Conservation (phyloP, 305 asterid species). For the Rubia occidens region DNA sequence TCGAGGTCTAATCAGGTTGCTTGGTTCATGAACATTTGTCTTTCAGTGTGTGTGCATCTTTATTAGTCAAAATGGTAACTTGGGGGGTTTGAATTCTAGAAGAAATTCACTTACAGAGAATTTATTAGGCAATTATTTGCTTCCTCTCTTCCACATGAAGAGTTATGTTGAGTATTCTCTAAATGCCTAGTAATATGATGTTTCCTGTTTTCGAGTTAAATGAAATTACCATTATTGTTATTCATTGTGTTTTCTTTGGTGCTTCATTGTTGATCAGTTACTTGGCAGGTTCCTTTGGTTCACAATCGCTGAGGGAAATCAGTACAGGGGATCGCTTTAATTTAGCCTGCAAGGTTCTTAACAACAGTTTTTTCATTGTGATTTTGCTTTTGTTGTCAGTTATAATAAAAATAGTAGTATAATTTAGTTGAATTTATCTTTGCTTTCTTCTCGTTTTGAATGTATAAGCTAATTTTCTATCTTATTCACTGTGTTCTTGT, state of each 20-base stretch:
- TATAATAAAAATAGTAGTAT: not conserved
- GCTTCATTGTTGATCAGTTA: conserved; percentile 16
- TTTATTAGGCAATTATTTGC: not conserved
- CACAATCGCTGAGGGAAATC: conserved; percentile 39
- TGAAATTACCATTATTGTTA: conserved; percentile 7
- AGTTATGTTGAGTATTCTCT: not conserved
- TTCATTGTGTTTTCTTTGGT: conserved; percentile 9
- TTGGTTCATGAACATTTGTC: not conserved
- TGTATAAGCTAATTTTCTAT: conserved; percentile 11
- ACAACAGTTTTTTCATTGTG: not conserved
- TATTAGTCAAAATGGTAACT: not conserved
- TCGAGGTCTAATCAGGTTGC: not conserved
- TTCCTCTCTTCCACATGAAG: not conserved
- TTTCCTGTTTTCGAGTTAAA: not conserved
- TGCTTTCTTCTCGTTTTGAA: not conserved
- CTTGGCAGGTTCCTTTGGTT: conserved; percentile 36
- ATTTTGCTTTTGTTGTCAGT: not conserved
- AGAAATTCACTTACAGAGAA: not conserved
- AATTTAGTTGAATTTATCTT: not conserved
- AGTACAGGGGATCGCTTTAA: conserved; percentile 42
- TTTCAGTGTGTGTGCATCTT: not conserved
- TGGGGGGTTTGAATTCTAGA: not conserved
- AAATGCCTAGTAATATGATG: not conserved
- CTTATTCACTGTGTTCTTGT: conserved; percentile 13
- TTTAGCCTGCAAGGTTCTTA: conserved; percentile 67